These are phyloP conservation scores for Amniculicola lignicola DNA, from an alignment of 495 filamentous ascomycete species.

Conservation along the genomic window DNA sequence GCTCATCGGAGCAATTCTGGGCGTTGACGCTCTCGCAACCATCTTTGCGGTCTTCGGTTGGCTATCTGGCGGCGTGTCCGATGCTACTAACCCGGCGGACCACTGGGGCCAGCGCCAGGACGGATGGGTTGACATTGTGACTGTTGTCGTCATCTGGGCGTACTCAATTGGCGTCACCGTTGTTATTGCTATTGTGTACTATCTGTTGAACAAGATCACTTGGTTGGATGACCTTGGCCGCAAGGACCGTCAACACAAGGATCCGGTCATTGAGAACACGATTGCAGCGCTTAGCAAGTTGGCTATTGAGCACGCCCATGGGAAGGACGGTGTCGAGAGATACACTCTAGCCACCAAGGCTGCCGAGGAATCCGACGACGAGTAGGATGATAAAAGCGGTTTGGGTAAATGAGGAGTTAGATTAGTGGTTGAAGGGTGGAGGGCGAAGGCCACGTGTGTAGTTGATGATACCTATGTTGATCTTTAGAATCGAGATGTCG, in stretches of 20 bases:
- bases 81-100: conserved; percentile 47
- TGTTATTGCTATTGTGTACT: conserved; percentile 76
- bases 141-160: conserved; percentile 72
- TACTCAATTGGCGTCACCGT: conserved; percentile 76
- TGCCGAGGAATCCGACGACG: conserved; percentile 67
- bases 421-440: too few relatives aligned
- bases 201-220: conserved; percentile 63
- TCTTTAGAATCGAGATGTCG: too few relatives aligned
- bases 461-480: too few relatives aligned
- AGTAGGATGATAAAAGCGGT: too few relatives aligned
- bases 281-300: conserved; percentile 72
- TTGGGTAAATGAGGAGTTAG: too few relatives aligned
- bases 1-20: conserved; percentile 66
- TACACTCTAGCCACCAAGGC: conserved; percentile 61
- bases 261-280: conserved; percentile 80
- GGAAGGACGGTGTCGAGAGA: conserved; percentile 53
- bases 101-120: conserved; percentile 52
- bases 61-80: conserved; percentile 49
- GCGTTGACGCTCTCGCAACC: conserved; percentile 67
- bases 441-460: too few relatives aligned
- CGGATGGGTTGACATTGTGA: conserved; percentile 69
- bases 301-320: conserved; percentile 66
- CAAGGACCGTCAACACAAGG: conserved; percentile 68
- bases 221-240: conserved; percentile 74
- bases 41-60: conserved; percentile 73